Evolutionary conservation across 352 stramenopile genomes (phyloP), one percentile per base, ranked within the genome.

Genomic region (Phytophthora macrochlamydospora): DNA sequence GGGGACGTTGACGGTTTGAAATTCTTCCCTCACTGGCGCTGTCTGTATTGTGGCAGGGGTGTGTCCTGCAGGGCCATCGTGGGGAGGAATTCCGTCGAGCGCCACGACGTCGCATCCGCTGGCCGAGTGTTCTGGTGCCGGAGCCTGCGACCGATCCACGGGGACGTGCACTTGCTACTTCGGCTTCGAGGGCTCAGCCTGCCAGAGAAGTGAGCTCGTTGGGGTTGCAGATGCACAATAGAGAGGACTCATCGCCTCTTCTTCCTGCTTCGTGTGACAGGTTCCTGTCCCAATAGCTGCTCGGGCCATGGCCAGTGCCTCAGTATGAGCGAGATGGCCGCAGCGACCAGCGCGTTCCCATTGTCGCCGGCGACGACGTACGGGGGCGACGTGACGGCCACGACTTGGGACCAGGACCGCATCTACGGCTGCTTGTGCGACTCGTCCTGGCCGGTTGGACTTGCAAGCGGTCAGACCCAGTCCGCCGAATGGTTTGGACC

Each of bases 401-500:
- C 78, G 30, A 91, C 75, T 9, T 96, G 88, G 83, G 87, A 96
- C 67, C 82, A 91, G 56, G 78, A 90, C 58, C 74, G 81, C 28
- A 71, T 95, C 37, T 91, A 78, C 28, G 88, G 88, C 12, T 95
- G 88, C 56, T 67, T 93, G 14, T 95, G 87, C 48, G 87, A 95
- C 56, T 95, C 87, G 29, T 78, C 74, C 3, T 95, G 85, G 85
- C 32, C 67, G 0, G 88, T 95, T 3, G 85, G 86, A 6, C 76
- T 98, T 1, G 90, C 51, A 2, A 37, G 61, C 1, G 90, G 79
- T 1, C 61, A 98, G 58, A 82, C 75, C 3, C 93, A 98, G 62
- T 75, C 87, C 35, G 72, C 88, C 2, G 69, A 98, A 69, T 97
- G 86, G 80, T 98, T 98, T 59, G 91, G 91, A 6, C 65, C 83